Percentiles rank a stretch among this genome's conserved stretches.
Conservation (phyloP, 2,329 filamentous ascomycete species). For the Alternaria panax region DNA sequence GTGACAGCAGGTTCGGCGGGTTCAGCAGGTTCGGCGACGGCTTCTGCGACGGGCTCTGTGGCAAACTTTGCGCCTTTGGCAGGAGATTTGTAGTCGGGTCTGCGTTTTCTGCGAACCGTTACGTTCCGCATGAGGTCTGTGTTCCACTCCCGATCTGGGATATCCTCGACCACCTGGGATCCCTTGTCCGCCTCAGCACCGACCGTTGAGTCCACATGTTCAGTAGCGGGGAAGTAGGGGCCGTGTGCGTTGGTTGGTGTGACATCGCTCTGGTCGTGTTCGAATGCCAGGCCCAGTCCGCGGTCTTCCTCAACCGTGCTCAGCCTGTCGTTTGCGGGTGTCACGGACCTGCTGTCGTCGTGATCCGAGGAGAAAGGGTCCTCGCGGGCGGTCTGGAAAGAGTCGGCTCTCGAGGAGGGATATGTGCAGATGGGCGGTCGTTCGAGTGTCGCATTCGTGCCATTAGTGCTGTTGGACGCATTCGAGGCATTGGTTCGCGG, state of each 20-base stretch:
- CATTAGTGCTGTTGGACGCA: conserved; percentile 19
- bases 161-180: conserved; percentile 29
- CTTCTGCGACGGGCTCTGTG: conserved; percentile 4
- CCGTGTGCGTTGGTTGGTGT: conserved; percentile 41
- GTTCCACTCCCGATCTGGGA: conserved; percentile 51
- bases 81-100: conserved; percentile 32
- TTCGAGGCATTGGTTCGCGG: conserved; percentile 39
- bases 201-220: conserved; percentile 18
- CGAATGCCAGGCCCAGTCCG: conserved; percentile 48
- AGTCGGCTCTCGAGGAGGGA: conserved; percentile 55
- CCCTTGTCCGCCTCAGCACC: conserved; percentile 25
- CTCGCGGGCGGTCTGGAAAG: conserved; percentile 57
- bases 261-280: conserved; percentile 38
- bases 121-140: conserved; percentile 53
- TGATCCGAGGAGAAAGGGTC: conserved; percentile 47
- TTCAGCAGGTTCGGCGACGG: not conserved
- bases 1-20: conserved; percentile 14
- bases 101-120: conserved; percentile 49
- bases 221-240: conserved; percentile 18
- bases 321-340: conserved; percentile 36
- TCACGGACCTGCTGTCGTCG: conserved; percentile 39
- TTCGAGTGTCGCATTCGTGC: conserved; percentile 12
- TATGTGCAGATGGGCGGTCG: conserved; percentile 42
- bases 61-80: conserved; percentile 18
- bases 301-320: conserved; percentile 42